Base-by-base conservation (phyloP, 1,284 basidiomycete genomes). In the Malassezia brasiliensis region DNA sequence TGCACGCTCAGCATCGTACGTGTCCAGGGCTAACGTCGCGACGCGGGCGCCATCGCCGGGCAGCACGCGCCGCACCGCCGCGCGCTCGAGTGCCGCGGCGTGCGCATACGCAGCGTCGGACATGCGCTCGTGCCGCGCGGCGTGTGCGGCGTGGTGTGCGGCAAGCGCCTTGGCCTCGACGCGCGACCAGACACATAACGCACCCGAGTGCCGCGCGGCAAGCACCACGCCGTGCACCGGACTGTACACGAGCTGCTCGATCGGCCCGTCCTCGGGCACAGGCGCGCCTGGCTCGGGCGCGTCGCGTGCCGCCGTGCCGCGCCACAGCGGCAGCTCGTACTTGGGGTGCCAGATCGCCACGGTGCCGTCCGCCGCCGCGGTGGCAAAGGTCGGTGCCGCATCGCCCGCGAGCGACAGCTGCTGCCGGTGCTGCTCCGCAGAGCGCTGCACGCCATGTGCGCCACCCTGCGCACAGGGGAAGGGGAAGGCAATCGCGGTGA, bases 341-440 rank as follows among this genome's bases (percentile, higher is more conserved):
- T 53, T 38, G 3, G 65, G 62, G 17, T 61, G 59, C 71, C 71
- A 74, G 36, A 74, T 48, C 25, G 62, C 52, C 1, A 74, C 69
- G 4, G 64, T 67, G 19, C 69, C 71, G 53, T 74, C 71, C 32
- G 57, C 62, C 20, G 65, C 67, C 19, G 63, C 71, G 0, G 65
- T 69, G 14, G 66, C 68, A 46, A 74, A 72, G 4, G 66, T 64
- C 5, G 56, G 56, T 1, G 64, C 62, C 12, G 62, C 62, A 17
- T 71, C 68, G 36, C 68, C 68, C 7, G 70, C 48, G 31, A 39
- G 40, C 19, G 64, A 62, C 6, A 65, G 61, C 32, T 63, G 64
- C 54, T 69, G 67, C 41, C 64, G 58, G 10, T 66, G 55, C 9
- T 59, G 59, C 36, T 68, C 66, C 2, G 66, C 64, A 37, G 55